Percentiles rank a stretch among this genome's conserved stretches.
Conservation (phyloP, 345 rosid species). For the Barbarea vulgaris region DNA sequence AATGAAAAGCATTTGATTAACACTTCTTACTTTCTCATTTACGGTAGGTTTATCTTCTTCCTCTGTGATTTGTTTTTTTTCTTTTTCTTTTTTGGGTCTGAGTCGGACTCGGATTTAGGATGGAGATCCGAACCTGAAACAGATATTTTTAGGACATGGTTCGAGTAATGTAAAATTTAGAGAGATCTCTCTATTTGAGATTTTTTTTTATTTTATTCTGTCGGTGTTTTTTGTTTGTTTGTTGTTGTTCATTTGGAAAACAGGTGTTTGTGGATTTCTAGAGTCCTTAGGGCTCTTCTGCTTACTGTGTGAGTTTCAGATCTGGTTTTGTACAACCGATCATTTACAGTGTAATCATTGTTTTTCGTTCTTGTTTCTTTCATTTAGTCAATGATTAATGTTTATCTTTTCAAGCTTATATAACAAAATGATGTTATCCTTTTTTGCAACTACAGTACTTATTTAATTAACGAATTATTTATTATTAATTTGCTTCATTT, state of each 20-base stretch:
- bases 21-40: constrained; percentile 13
- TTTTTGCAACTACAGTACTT: not conserved
- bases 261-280: constrained; percentile 55
- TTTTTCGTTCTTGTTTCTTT: constrained; percentile 1
- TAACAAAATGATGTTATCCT: not conserved
- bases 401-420: not conserved
- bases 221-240: constrained; percentile 31
- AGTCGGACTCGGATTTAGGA: constrained; percentile 18
- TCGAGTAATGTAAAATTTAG: not conserved
- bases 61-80: too few species aligned
- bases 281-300: constrained; percentile 32
- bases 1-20: constrained; percentile 27
- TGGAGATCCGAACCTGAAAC: constrained; percentile 29
- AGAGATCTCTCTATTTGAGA: constrained; percentile 14
- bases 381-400: constrained; percentile 2
- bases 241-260: constrained; percentile 2
- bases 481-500: not conserved
- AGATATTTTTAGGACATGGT: constrained; percentile 24
- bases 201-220: constrained; percentile 18
- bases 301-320: constrained; percentile 57
- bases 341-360: not conserved
- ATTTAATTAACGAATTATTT: not conserved
- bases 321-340: constrained; percentile 44
- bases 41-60: not conserved
- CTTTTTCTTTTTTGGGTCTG: not conserved